Evolutionary conservation across 2,329 filamentous ascomycete species (phyloP).

Genomic region (Fusarium annulatum): DNA sequence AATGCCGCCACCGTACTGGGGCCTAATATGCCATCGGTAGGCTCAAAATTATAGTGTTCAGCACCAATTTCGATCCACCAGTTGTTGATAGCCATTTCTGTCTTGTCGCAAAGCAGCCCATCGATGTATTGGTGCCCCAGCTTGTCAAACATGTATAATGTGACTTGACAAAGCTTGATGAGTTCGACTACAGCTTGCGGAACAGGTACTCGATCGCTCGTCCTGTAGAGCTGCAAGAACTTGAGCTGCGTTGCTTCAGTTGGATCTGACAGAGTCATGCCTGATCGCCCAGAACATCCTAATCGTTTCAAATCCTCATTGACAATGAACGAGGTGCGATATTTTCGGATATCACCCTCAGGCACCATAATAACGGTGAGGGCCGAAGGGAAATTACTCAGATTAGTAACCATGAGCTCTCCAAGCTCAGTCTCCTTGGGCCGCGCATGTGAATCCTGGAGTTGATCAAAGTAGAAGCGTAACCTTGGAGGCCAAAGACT

Average conservation of each 20-base stretch:
- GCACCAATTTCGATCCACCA: conserved; percentile 97
- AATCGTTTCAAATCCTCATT: conserved; percentile 94
- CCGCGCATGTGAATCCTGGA: conserved; percentile 86
- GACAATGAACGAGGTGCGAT: conserved; percentile 87
- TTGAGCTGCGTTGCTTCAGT: conserved; percentile 87
- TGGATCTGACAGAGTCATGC: conserved; percentile 82
- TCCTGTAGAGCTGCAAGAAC: conserved; percentile 90
- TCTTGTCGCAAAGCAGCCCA: conserved; percentile 91
- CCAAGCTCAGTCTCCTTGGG: conserved; percentile 85
- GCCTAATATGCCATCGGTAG: conserved; percentile 90
- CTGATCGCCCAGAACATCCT: conserved; percentile 90
- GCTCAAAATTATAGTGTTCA: conserved; percentile 92
- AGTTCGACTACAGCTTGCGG: conserved; percentile 85
- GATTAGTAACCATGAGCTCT: conserved; percentile 91
- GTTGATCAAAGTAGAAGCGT: conserved; percentile 85
- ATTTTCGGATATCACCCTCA: conserved; percentile 82
- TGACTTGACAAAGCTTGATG: conserved; percentile 90
- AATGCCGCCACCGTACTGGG: conserved; percentile 91
- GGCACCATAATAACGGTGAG: conserved; percentile 92
- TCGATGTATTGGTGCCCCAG: conserved; percentile 91
- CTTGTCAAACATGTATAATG: conserved; percentile 87
- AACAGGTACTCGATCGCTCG: conserved; percentile 83
- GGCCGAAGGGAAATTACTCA: conserved; percentile 90
- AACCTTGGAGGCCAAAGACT: conserved; percentile 81
- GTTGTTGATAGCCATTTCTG: conserved; percentile 87